A percentile compares a stretch with the other conserved stretches of the same genome.
Conservation (phyloP, 1,284 basidiomycete species). For the Boletus hoseneyae region DNA sequence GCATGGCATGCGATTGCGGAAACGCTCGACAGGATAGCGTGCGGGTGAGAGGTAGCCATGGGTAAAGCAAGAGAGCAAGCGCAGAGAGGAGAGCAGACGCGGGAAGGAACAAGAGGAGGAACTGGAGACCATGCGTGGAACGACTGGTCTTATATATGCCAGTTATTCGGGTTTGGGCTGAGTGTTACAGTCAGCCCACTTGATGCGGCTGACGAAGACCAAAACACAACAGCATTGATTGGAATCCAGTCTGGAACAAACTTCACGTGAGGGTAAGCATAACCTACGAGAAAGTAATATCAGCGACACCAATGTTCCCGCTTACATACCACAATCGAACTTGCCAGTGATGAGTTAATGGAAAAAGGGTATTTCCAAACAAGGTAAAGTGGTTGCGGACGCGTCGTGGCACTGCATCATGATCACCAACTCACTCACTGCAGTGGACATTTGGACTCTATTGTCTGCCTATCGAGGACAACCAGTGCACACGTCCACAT, state of each 20-base stretch:
- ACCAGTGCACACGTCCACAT: too few species aligned
- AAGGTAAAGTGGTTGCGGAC: too few species aligned
- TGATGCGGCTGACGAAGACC: background rate
- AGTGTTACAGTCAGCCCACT: background rate
- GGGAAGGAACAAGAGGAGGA: constrained; percentile 1
- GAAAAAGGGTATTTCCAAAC: too few species aligned
- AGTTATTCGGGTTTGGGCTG: constrained; percentile 10
- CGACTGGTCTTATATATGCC: constrained; percentile 9
- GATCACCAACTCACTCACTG: too few species aligned
- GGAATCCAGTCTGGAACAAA: background rate
- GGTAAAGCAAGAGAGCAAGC: background rate
- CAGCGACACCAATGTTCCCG: too few species aligned
- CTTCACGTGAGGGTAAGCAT: background rate
- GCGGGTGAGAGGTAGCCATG: constrained; percentile 11
- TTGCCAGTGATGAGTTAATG: too few species aligned
- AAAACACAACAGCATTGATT: background rate
- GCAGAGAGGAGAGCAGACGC: background rate
- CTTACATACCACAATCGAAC: too few species aligned
- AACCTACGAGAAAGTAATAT: background rate
- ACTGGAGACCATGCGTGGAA: background rate
- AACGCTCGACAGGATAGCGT: background rate
- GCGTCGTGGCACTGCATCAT: too few species aligned
- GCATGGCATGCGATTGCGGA: constrained; percentile 5
- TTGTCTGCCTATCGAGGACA: too few species aligned
- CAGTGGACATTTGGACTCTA: too few species aligned